Conservation (phyloP, 306 rosid genomes). For the Cucurbita argyrosperma region DNA sequence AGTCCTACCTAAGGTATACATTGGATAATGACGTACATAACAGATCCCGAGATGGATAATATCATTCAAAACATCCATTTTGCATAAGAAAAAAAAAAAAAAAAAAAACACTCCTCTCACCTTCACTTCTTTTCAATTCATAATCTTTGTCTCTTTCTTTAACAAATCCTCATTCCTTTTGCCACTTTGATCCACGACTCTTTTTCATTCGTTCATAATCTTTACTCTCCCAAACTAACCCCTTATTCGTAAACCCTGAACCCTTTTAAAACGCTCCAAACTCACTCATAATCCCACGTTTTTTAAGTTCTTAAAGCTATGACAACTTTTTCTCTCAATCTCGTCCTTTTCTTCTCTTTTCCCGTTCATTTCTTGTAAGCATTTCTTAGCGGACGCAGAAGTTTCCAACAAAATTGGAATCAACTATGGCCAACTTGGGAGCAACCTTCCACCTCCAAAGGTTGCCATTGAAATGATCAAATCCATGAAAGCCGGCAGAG, state of each 20-base stretch:
- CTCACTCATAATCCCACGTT: not conserved
- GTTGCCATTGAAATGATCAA: slow-evolving; percentile 32
- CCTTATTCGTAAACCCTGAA: not conserved
- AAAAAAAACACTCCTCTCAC: not conserved
- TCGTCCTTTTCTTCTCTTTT: not conserved
- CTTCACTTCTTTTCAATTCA: not conserved
- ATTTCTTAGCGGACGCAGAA: slow-evolving; percentile 26
- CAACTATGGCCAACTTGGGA: slow-evolving; percentile 65
- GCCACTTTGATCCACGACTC: not conserved
- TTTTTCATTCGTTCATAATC: not conserved
- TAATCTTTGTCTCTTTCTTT: slow-evolving; percentile 1
- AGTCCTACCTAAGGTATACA: no score
- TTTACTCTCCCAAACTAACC: not conserved
- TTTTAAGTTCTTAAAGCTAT: not conserved
- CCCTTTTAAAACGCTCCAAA: not conserved
- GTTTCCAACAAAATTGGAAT: slow-evolving; percentile 44
- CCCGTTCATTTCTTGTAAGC: not conserved
- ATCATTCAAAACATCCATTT: no score
- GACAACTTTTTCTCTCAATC: not conserved
- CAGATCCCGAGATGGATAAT: no score
- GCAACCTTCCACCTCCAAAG: slow-evolving; percentile 52
- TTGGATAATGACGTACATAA: no score
- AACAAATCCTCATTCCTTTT: not conserved
- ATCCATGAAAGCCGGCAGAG: slow-evolving; percentile 32
- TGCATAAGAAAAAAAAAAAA: not conserved